Conservation (phyloP, 257 asterid species). For the Solanum peruvianum region DNA sequence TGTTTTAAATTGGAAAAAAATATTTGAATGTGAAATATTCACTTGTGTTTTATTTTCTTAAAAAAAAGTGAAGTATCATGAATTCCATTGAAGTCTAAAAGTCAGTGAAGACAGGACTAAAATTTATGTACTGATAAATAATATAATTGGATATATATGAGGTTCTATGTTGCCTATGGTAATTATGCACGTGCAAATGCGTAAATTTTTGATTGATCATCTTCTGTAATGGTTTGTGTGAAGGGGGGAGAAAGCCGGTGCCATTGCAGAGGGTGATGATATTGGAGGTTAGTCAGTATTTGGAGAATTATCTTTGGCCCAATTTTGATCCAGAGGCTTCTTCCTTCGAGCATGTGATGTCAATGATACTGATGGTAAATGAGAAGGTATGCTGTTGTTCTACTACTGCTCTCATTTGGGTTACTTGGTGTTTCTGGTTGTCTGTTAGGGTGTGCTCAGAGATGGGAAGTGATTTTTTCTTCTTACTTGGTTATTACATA, state of each 20-base stretch:
- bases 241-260: conserved; percentile 84
- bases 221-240: conserved; percentile 1
- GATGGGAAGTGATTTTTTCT: neutral
- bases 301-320: conserved; percentile 97
- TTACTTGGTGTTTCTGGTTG: neutral
- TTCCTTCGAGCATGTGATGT: conserved; percentile 94
- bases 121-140: neutral
- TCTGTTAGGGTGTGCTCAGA: neutral
- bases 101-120: neutral
- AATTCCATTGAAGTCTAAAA: neutral
- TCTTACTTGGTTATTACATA: neutral
- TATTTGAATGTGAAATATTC: neutral
- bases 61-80: neutral
- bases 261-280: conserved; percentile 98
- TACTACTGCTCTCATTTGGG: neutral
- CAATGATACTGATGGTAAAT: conserved; percentile 94
- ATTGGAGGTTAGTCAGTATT: conserved; percentile 92
- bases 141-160: neutral
- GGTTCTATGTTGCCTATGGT: neutral
- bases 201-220: neutral
- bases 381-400: conserved; percentile 60
- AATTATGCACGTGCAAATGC: neutral
- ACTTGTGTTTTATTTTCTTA: neutral
- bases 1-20: neutral
- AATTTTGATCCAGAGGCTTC: conserved; percentile 79